A percentile compares a stretch with the other conserved stretches of the same genome.
Conservation (phyloP, 2,329 filamentous ascomycete species). For the Fonsecaea multimorphosa region DNA sequence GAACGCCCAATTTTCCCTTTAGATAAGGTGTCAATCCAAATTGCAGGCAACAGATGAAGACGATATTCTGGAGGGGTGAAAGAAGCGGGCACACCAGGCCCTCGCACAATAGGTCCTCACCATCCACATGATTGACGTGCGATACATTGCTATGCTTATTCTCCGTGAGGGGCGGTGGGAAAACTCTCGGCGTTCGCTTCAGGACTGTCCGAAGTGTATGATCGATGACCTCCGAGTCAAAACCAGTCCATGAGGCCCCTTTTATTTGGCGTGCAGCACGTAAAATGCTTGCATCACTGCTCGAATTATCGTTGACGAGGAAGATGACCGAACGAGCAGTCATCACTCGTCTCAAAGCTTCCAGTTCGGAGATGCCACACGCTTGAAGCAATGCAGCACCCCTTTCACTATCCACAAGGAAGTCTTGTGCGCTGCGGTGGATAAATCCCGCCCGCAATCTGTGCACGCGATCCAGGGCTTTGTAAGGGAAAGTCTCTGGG, state of each 20-base stretch:
- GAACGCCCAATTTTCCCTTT: neutral
- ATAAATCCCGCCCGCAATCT: slow-evolving; percentile 5
- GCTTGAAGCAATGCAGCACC: slow-evolving; percentile 7
- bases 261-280: neutral
- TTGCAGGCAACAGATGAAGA: neutral
- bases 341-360: slow-evolving; percentile 1
- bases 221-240: neutral
- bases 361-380: neutral
- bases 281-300: no score
- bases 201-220: neutral
- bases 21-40: neutral
- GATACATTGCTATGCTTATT: no score
- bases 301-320: neutral
- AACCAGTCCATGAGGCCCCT: neutral
- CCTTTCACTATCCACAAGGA: slow-evolving; percentile 9
- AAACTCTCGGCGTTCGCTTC: neutral
- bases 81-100: neutral
- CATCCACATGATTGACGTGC: no score
- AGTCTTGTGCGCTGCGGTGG: slow-evolving; percentile 22
- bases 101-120: no score
- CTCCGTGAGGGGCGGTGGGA: neutral
- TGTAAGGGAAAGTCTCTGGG: neutral
- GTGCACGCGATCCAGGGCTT: neutral
- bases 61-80: neutral
- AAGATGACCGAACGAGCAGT: neutral